Conservation (phyloP, 768 basidiomycete species). For the Mycena vitilis region DNA sequence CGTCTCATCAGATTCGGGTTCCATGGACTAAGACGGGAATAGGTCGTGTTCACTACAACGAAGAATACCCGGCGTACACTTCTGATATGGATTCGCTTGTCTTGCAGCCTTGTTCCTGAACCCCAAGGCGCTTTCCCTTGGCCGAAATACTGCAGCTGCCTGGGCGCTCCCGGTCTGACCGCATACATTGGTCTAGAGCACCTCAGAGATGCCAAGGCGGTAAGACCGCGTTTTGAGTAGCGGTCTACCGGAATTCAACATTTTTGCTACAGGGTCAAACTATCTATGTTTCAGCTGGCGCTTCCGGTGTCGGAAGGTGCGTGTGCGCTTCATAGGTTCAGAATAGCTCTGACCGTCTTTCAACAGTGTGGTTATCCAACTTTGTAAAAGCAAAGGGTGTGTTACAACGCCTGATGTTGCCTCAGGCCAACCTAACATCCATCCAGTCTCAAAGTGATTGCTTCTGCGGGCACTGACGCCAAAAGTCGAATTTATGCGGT, state of each 20-base stretch:
- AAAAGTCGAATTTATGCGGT: slow-evolving; percentile 67
- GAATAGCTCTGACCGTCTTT: not conserved
- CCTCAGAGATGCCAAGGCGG: slow-evolving; percentile 30
- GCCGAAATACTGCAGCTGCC: slow-evolving; percentile 29
- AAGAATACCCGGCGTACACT: slow-evolving; percentile 25
- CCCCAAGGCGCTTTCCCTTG: slow-evolving; percentile 38
- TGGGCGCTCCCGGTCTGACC: slow-evolving; percentile 42
- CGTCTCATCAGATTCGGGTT: not conserved
- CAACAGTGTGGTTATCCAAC: slow-evolving; percentile 46
- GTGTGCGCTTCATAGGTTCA: not conserved
- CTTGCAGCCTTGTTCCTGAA: slow-evolving; percentile 33
- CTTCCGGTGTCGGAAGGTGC: slow-evolving; percentile 39
- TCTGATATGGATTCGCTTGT: slow-evolving; percentile 39
- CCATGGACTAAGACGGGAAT: not conserved
- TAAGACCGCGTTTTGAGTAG: not conserved
- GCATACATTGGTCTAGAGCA: slow-evolving; percentile 42
- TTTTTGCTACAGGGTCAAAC: slow-evolving; percentile 33
- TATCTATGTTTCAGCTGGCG: slow-evolving; percentile 39
- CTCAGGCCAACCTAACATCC: not conserved
- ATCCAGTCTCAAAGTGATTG: slow-evolving; percentile 63
- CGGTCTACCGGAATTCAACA: not conserved
- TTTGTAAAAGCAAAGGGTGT: slow-evolving; percentile 49
- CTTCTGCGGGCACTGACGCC: slow-evolving; percentile 68
- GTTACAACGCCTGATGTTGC: not conserved
- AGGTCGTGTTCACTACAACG: slow-evolving; percentile 34